Base-by-base conservation (phyloP, 2,329 filamentous ascomycete genomes). In the Penicillium sp. region DNA sequence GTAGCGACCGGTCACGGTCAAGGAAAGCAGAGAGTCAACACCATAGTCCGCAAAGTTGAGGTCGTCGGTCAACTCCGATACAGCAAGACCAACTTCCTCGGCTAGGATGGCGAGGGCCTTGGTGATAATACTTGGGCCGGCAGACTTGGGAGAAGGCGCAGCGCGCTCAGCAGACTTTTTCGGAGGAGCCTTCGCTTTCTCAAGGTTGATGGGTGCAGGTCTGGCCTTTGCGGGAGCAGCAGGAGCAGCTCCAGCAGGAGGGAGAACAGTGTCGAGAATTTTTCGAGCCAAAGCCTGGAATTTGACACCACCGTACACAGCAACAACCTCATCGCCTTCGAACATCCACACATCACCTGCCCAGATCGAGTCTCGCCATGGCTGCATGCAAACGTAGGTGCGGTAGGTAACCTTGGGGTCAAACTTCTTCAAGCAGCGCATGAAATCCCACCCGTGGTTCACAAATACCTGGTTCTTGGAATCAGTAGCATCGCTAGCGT, bases 381-480 rank as follows among this genome's bases (percentile, higher is more conserved):
- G 70, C 57, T 83, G 79, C 83, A 85, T 85, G 64, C 82, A 79
- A 47, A 85, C 83, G 62, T 85, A 85, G 36, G 81, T 82, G 56
- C 76, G 78, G 62, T 85, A 84, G 52, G 78, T 80, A 63, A 77
- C 76, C 56, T 77, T 75, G 3, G 76, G 69, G 28, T 78, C 76
- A 36, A 82, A 72, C 55, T 76, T 73, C 65, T 79, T 78, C 41
- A 81, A 71, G 60, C 81, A 79, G 59, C 80, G 81, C 74, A 85
- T 81, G 3, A 78, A 80, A 45, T 78, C 78, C 82, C 82, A 85
- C 34, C 82, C 82, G 61, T 85, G 82, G 31, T 82, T 84, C 57
- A 85, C 81, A 67, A 82, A 85, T 53, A 84, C 81, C 47, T 80
- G 79, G 59, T 81, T 79, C 61, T 81, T 80, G 0, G 81, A 83